phyloP scores from a whole-genome alignment of 225 moss, liverwort and hornwort genomes.

The Antitrichia curtipendula region DNA sequence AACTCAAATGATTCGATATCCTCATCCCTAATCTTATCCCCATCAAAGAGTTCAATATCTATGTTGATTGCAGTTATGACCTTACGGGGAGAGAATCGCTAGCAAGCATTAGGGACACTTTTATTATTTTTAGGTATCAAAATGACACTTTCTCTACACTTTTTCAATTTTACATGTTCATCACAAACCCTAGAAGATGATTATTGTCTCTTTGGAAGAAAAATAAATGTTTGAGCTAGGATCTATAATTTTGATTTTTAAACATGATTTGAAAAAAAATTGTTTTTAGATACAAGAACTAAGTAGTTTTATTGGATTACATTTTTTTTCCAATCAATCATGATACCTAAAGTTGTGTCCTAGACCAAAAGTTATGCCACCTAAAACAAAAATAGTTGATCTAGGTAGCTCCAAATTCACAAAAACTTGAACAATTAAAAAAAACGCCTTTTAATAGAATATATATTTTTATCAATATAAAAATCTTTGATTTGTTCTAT shows the following conservation, averaged over 20 bases:
- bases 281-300: not conserved
- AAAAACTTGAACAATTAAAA: not conserved
- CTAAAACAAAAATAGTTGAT: not conserved
- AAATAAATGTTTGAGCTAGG: rapidly evolving
- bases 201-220: not conserved
- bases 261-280: too few species aligned
- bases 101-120: rapidly evolving
- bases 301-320: not conserved
- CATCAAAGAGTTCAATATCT: rapidly evolving
- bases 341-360: not conserved
- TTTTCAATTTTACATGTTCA: not conserved
- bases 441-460: not conserved
- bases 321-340: not conserved
- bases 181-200: not conserved
- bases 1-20: not conserved
- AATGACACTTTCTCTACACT: not conserved
- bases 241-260: not conserved
- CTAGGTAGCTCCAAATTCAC: rapidly evolving
- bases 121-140: not conserved
- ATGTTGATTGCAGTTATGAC: rapidly evolving
- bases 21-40: not conserved
- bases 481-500: not conserved
- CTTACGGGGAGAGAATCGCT: rapidly evolving
- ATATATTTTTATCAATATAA: too few species aligned
- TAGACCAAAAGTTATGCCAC: not conserved